Evolutionary conservation across 78 protist species (phyloP).

Genomic region (Polysphondylium violaceum): DNA sequence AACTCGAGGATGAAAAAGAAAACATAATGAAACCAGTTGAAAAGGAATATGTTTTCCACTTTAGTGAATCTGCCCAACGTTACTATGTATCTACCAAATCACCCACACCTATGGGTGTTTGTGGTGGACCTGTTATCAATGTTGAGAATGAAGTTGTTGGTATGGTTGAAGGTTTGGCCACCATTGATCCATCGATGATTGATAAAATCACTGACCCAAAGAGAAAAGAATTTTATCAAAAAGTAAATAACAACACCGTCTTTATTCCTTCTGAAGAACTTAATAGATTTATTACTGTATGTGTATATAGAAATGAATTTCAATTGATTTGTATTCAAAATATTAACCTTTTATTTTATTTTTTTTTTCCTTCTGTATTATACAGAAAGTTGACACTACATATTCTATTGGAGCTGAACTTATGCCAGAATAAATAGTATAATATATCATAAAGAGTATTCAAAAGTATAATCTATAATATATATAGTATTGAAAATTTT

Average conservation of each 20-base stretch:
- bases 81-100: conserved; percentile 14
- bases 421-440: too few relatives aligned
- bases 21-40: conserved; percentile 56
- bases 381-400: conserved; percentile 10
- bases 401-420: neutral
- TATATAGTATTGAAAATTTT: too few relatives aligned
- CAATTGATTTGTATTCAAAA: neutral
- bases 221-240: neutral
- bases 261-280: conserved; percentile 52
- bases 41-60: conserved; percentile 7
- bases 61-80: conserved; percentile 25
- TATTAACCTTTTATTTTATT: neutral
- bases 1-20: conserved; percentile 40
- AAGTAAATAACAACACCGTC: conserved; percentile 40
- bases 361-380: neutral
- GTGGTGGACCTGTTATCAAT: conserved; percentile 73
- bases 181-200: neutral
- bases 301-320: neutral
- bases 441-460: too few relatives aligned
- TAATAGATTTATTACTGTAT: conserved; percentile 44
- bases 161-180: conserved; percentile 61
- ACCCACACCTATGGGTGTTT: conserved; percentile 71
- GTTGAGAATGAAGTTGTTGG: conserved; percentile 68
- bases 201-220: neutral
- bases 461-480: too few relatives aligned